Conservation (phyloP, 225 moss, liverwort and hornwort species). For the Antitrichia curtipendula region DNA sequence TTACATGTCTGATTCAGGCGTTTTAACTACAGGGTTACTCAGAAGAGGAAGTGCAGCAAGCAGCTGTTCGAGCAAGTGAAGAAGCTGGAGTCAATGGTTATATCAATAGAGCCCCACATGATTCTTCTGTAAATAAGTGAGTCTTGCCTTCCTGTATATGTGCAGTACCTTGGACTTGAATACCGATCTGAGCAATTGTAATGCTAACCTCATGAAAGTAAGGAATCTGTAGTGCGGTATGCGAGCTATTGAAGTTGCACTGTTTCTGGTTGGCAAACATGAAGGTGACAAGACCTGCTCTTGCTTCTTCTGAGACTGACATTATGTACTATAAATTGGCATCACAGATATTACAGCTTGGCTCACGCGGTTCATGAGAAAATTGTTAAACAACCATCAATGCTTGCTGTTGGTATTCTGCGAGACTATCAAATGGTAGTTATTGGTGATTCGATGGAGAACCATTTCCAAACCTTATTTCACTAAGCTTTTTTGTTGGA, state of each 20-base stretch:
- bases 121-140: slow-evolving; percentile 96
- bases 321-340: background rate
- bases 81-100: slow-evolving; percentile 68
- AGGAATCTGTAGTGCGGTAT: background rate
- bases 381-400: slow-evolving; percentile 79
- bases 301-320: background rate
- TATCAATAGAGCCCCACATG: slow-evolving; percentile 39
- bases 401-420: slow-evolving; percentile 84
- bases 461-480: background rate
- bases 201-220: background rate
- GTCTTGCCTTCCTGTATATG: background rate
- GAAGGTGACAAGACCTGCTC: background rate
- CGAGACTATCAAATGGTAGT: slow-evolving; percentile 98
- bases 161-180: background rate
- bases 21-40: slow-evolving; percentile 64
- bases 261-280: background rate
- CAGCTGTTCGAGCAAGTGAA: slow-evolving; percentile 83
- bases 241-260: background rate
- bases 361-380: slow-evolving; percentile 98
- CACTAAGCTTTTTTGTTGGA: background rate
- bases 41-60: slow-evolving; percentile 86
- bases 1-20: background rate
- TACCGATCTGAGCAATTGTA: background rate
- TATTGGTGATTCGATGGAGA: background rate
- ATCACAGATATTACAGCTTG: slow-evolving; percentile 84